Evolutionary conservation across 495 filamentous ascomycete species (phyloP).

Genomic region (Aspergillus carlsbadensis): DNA sequence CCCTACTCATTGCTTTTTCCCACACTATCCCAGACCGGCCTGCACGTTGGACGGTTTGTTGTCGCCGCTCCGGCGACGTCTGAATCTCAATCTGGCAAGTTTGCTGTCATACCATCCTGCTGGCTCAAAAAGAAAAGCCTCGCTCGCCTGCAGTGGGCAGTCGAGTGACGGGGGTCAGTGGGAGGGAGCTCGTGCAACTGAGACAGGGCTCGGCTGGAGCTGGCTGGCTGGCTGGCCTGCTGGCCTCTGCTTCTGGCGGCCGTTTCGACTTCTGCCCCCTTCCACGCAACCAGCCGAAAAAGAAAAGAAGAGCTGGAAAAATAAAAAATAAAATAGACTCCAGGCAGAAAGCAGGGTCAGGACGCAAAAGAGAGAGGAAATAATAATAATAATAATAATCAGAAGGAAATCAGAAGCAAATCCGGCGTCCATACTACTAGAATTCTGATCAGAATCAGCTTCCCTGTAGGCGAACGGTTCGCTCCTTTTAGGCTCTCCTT

Average conservation of each 20-base stretch:
- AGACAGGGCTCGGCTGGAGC: constrained; percentile 4
- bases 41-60: constrained; percentile 16
- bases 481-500: neutral
- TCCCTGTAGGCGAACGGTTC: neutral
- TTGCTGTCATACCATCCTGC: neutral
- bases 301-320: constrained; percentile 13
- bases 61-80: constrained; percentile 1
- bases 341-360: constrained; percentile 11
- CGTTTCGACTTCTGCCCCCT: constrained; percentile 11
- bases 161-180: too few relatives aligned
- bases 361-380: constrained; percentile 7
- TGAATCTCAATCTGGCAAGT: neutral
- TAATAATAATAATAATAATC: constrained; percentile 12
- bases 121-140: neutral
- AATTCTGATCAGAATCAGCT: neutral
- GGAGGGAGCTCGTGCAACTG: constrained; percentile 6
- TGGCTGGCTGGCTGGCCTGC: constrained; percentile 4
- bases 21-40: neutral
- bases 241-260: neutral
- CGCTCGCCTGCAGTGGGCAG: too few relatives aligned
- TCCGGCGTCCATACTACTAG: neutral
- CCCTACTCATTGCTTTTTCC: neutral
- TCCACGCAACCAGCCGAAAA: constrained; percentile 34
- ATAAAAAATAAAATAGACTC: constrained; percentile 12
- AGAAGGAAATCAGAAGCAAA: constrained; percentile 1